Evolutionary conservation across 345 rosid species (phyloP).

Genomic region (Citrus maxima): DNA sequence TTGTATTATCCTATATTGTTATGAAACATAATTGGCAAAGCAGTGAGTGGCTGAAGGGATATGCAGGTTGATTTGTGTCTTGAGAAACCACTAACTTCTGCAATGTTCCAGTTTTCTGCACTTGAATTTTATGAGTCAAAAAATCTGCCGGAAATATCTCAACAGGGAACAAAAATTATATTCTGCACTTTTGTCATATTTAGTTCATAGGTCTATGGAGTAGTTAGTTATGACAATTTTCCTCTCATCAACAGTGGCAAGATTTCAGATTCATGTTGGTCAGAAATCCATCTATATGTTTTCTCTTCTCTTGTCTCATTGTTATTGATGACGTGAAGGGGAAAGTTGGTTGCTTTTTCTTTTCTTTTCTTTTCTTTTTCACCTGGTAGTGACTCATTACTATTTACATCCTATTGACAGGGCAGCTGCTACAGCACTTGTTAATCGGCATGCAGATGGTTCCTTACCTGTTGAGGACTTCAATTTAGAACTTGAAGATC

Average conservation of each 20-base stretch:
- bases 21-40: neutral
- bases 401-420: slow-evolving; percentile 35
- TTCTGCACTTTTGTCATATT: neutral
- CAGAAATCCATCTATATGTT: neutral
- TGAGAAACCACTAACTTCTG: neutral
- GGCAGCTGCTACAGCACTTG: slow-evolving; percentile 74
- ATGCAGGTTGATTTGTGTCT: neutral
- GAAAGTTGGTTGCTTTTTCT: neutral
- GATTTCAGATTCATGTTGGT: neutral
- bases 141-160: neutral
- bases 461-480: slow-evolving; percentile 70
- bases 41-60: neutral
- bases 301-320: neutral
- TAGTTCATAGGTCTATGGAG: neutral
- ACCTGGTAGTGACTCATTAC: neutral
- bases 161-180: neutral
- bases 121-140: no score
- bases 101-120: no score
- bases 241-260: neutral
- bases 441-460: slow-evolving; percentile 76
- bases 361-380: neutral
- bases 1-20: neutral
- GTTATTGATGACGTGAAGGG: neutral
- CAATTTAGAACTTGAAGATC: slow-evolving; percentile 83
- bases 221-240: neutral